These are phyloP conservation scores for Raddia distichophylla DNA, from an alignment of 176 grass and related monocot genomes.

Conservation along the genomic window DNA sequence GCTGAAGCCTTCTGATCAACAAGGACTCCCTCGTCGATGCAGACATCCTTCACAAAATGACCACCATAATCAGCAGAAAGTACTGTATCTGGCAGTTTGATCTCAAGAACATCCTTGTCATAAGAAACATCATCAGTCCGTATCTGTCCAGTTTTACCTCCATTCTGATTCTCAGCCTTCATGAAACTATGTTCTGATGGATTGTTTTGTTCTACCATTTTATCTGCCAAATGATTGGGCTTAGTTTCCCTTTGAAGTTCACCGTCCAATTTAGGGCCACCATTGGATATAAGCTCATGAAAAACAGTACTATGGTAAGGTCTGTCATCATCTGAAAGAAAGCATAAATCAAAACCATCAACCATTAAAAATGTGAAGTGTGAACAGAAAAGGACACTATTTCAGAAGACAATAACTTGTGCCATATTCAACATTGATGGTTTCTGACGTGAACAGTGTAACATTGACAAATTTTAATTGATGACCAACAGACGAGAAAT, in stretches of 20 bases:
- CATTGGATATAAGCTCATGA: constrained; percentile 36
- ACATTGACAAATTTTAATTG: constrained; percentile 18
- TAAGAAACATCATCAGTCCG: constrained; percentile 51
- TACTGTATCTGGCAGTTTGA: constrained; percentile 50
- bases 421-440: not conserved
- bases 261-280: constrained; percentile 29
- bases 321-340: constrained; percentile 41
- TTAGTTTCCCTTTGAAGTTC: constrained; percentile 42
- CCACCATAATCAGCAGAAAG: constrained; percentile 45
- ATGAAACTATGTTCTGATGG: constrained; percentile 45
- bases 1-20: constrained; percentile 41
- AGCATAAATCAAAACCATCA: constrained; percentile 11
- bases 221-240: constrained; percentile 24
- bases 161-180: constrained; percentile 46
- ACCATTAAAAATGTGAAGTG: constrained; percentile 12
- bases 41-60: constrained; percentile 82
- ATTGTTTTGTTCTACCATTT: constrained; percentile 59
- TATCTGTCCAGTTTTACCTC: constrained; percentile 41
- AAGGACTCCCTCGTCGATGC: constrained; percentile 68
- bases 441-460: constrained; percentile 18
- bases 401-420: not conserved
- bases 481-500: not conserved
- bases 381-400: constrained; percentile 1
- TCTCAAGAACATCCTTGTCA: constrained; percentile 80
- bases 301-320: constrained; percentile 43